Conservation (phyloP, 208 protist species). For the Acanthamoeba culbertsoni region DNA sequence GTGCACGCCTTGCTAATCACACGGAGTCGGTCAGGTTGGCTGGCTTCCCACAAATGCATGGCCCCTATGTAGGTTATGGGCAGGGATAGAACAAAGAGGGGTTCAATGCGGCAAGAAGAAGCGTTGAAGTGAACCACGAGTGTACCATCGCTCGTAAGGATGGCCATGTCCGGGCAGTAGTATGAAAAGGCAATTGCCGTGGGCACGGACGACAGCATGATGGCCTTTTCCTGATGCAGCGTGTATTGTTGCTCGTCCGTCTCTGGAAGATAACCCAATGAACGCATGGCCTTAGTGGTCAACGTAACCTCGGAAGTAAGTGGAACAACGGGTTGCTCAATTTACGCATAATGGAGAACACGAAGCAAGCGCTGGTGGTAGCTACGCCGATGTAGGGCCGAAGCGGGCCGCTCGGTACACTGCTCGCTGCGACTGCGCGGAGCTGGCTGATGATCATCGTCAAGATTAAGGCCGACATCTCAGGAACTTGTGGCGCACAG, state of each 20-base stretch:
- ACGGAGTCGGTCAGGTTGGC: neutral
- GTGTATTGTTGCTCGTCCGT: neutral
- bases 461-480: too few species aligned
- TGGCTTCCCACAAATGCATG: neutral
- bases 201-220: neutral
- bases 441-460: too few species aligned
- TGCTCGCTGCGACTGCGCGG: neutral
- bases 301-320: too few species aligned
- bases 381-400: neutral
- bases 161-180: neutral
- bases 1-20: neutral
- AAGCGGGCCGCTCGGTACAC: neutral
- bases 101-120: neutral
- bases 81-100: neutral
- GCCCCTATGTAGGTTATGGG: neutral
- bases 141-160: neutral
- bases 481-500: neutral
- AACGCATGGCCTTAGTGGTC: too few species aligned
- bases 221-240: neutral
- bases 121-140: neutral
- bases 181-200: neutral
- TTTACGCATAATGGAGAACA: neutral
- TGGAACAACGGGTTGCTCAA: neutral
- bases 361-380: neutral
- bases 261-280: too few species aligned